phyloP scores from a whole-genome alignment of 2,329 filamentous ascomycete genomes.

The Penicillium sp. region DNA sequence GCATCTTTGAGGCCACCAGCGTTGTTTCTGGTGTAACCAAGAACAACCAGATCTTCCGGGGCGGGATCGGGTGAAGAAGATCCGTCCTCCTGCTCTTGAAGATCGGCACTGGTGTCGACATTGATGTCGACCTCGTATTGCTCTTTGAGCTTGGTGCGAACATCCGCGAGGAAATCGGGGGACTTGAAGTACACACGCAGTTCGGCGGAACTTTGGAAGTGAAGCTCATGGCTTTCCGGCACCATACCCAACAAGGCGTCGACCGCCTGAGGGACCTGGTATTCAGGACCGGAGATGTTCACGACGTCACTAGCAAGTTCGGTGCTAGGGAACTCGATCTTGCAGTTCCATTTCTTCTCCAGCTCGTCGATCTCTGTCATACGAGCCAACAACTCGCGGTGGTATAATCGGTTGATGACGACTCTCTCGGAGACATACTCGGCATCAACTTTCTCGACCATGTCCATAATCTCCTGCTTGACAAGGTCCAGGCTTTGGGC shows the following conservation, averaged over 20 bases:
- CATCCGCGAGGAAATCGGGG: conserved; percentile 74
- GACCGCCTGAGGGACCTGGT: conserved; percentile 95
- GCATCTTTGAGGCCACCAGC: conserved; percentile 93
- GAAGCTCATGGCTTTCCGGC: conserved; percentile 89
- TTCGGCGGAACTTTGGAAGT: conserved; percentile 73
- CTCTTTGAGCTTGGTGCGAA: conserved; percentile 79
- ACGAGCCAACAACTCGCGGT: conserved; percentile 87
- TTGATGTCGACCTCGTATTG: conserved; percentile 91
- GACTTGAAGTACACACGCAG: conserved; percentile 81
- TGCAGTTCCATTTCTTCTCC: conserved; percentile 99
- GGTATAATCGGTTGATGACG: conserved; percentile 90
- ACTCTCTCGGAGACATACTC: conserved; percentile 95
- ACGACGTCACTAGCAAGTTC: conserved; percentile 97
- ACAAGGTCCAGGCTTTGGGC: conserved; percentile 95
- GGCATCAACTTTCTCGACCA: conserved; percentile 97
- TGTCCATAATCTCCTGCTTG: conserved; percentile 98
- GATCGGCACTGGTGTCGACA: conserved; percentile 55
- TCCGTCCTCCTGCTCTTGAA: conserved; percentile 32
- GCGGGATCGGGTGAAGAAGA: conserved; percentile 47
- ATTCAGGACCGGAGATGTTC: conserved; percentile 93
- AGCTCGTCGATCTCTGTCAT: conserved; percentile 88
- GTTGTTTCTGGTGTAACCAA: conserved; percentile 94
- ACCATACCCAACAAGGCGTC: conserved; percentile 98
- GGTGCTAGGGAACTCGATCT: conserved; percentile 96
- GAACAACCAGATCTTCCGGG: conserved; percentile 60